These are phyloP conservation scores for Rhizophora apiculata DNA, from an alignment of 345 rosid genomes.

Conservation along the genomic window DNA sequence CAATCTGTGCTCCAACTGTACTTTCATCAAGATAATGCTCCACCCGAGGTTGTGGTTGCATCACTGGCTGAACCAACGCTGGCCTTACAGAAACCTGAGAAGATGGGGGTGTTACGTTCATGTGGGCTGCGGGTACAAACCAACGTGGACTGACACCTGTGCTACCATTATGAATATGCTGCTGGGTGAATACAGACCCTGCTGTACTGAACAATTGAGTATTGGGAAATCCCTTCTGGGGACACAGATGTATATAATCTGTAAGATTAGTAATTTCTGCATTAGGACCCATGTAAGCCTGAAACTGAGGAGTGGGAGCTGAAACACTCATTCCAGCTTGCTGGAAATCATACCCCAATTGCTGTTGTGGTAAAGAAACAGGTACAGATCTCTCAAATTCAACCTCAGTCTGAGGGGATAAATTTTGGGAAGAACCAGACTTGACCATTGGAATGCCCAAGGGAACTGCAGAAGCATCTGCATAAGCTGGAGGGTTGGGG, in stretches of 20 bases:
- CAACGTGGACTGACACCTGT: slow-evolving; percentile 34
- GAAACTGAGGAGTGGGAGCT: slow-evolving; percentile 25
- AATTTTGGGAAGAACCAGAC: slow-evolving; percentile 37
- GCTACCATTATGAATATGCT: slow-evolving; percentile 32
- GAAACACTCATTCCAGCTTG: slow-evolving; percentile 31
- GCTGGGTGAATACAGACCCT: slow-evolving; percentile 37
- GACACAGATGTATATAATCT: slow-evolving; percentile 33
- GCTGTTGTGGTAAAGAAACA: slow-evolving; percentile 31
- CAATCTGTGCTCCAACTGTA: slow-evolving; percentile 35
- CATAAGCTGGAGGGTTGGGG: slow-evolving; percentile 27
- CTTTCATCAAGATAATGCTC: slow-evolving; percentile 42
- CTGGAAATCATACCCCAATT: slow-evolving; percentile 38
- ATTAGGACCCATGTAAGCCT: slow-evolving; percentile 40
- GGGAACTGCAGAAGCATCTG: slow-evolving; percentile 39
- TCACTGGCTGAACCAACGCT: slow-evolving; percentile 36
- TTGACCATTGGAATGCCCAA: slow-evolving; percentile 34
- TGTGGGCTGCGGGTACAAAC: slow-evolving; percentile 43
- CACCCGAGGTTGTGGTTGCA: slow-evolving; percentile 42
- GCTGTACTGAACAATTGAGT: slow-evolving; percentile 33
- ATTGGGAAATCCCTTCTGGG: slow-evolving; percentile 47
- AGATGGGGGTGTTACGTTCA: slow-evolving; percentile 39
- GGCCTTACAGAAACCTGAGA: slow-evolving; percentile 50
- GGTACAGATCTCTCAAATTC: slow-evolving; percentile 42
- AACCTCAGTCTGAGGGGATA: slow-evolving; percentile 36
- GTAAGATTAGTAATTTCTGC: slow-evolving; percentile 34